phyloP scores from a whole-genome alignment of 768 basidiomycete genomes.

The Tephrocybe sp. region DNA sequence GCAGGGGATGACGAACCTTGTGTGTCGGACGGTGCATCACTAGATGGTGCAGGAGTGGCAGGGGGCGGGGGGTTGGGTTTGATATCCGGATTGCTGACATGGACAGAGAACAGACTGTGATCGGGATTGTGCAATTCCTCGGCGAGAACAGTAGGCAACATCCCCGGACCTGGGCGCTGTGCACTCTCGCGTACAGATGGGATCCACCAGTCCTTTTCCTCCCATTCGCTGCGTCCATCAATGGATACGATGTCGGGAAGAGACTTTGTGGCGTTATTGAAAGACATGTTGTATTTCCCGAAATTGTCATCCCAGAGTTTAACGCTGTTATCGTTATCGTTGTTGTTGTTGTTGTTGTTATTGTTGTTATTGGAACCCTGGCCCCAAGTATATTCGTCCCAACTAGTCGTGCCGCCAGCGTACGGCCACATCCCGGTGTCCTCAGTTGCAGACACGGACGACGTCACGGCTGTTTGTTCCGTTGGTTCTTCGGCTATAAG shows the following conservation, averaged over 20 bases:
- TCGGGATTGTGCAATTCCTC: conserved; percentile 70
- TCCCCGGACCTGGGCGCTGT: conserved; percentile 66
- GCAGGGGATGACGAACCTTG: conserved; percentile 3
- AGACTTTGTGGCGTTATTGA: conserved; percentile 20
- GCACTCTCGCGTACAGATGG: conserved; percentile 37
- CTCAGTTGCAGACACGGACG: too few relatives aligned
- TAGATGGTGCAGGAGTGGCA: neutral
- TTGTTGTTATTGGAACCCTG: neutral
- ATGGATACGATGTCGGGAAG: conserved; percentile 36
- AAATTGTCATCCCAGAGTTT: conserved; percentile 1
- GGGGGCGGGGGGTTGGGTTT: neutral
- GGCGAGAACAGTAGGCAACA: conserved; percentile 65
- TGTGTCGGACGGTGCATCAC: neutral
- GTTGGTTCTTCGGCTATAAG: conserved; percentile 43
- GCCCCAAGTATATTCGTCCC: neutral
- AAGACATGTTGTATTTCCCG: conserved; percentile 16
- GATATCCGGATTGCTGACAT: conserved; percentile 27
- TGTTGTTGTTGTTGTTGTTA: neutral
- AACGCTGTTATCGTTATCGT: conserved; percentile 15
- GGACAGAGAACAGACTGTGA: conserved; percentile 68
- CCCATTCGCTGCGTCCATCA: conserved; percentile 54
- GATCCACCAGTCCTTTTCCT: conserved; percentile 76
- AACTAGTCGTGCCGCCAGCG: neutral
- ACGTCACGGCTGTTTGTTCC: conserved; percentile 10
- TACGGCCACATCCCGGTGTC: too few relatives aligned